phyloP scores from a whole-genome alignment of 1,284 basidiomycete species.

The Cryptococcus sp. region DNA sequence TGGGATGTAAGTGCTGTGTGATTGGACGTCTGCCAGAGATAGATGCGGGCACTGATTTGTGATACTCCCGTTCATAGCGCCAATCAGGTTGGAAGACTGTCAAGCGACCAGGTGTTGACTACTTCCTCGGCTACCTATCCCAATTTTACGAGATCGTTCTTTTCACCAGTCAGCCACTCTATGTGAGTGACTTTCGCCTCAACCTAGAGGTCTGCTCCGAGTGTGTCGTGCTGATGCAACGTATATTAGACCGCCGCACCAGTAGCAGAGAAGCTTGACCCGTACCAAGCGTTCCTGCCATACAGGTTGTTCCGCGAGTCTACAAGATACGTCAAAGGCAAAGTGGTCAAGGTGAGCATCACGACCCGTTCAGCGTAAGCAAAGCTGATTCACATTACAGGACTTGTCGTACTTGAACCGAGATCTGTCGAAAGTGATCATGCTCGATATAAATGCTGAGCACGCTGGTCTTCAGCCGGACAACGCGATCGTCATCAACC shows the following conservation, averaged over 20 bases:
- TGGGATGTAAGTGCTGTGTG: slow-evolving; percentile 76
- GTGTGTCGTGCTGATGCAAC: slow-evolving; percentile 2
- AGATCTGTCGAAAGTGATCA: slow-evolving; percentile 84
- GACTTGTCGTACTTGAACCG: slow-evolving; percentile 92
- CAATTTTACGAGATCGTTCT: slow-evolving; percentile 98
- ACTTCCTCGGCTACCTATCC: slow-evolving; percentile 93
- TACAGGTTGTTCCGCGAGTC: slow-evolving; percentile 91
- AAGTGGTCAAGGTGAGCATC: slow-evolving; percentile 70
- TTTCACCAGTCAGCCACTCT: slow-evolving; percentile 88
- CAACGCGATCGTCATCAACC: slow-evolving; percentile 80
- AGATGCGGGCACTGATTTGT: not conserved
- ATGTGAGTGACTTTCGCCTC: slow-evolving; percentile 61
- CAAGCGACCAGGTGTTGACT: slow-evolving; percentile 94
- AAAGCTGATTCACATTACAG: slow-evolving; percentile 50
- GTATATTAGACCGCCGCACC: slow-evolving; percentile 73
- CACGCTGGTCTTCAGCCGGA: slow-evolving; percentile 80
- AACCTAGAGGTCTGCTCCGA: not conserved
- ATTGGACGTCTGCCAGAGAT: not conserved
- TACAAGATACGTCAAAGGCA: slow-evolving; percentile 74
- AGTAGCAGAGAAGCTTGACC: slow-evolving; percentile 93
- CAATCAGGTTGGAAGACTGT: slow-evolving; percentile 86
- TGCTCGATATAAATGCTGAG: slow-evolving; percentile 81
- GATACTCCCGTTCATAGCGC: slow-evolving; percentile 57
- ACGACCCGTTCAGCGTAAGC: no score
- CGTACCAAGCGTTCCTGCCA: slow-evolving; percentile 83